Base-by-base conservation (phyloP, 2,329 filamentous ascomycete species). In the Neopestalotiopsis sp. region DNA sequence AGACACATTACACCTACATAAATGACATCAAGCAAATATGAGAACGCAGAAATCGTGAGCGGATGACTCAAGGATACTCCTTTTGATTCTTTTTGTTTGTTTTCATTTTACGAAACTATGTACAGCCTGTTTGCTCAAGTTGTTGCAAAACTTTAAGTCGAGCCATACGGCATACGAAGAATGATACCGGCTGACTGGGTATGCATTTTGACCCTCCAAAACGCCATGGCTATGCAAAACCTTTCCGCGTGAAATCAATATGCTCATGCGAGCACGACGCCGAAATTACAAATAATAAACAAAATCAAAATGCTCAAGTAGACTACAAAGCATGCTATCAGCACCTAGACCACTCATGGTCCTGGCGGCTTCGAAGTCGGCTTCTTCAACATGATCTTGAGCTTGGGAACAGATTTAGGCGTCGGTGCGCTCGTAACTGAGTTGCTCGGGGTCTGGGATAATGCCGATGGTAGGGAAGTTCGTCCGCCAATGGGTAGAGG, bases 301-400 rank as follows among this genome's bases (percentile, higher is more conserved):
- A 72, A 34, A 57, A 45, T 56, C 40, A 40, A 68, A 14, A 58
- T 28, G 61, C 5, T 17, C 3, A 4, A 6, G 7, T n/a, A 53
- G 45, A 17, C 17, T 53, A 53, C 9, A 53, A 2, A 1, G 14
- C 45, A 53, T 53, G 45, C 17, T 20, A n/a, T 53, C 45, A 14
- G 45, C 45, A 24, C 45, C 45, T 53, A 7, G 34, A 10, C 6
- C 6, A 38, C 34, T n/a, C n/a, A 53, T 24, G 17, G 17, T n/a
- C 45, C 45, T 20, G 45, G n/a, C 17, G 45, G n/a, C 45, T 53
- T 53, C 17, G 45, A 20, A 20, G n/a, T 7, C 5, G 45, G 45
- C 45, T 53, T 53, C 53, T 69, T 65, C 67, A 69, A 45, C 5
- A 72, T 79, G 56, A 79, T 53, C 69, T 77, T 79, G 68, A 79